These are phyloP conservation scores for Raddia guianensis DNA, from an alignment of 176 grass and related monocot species.

Conservation along the genomic window DNA sequence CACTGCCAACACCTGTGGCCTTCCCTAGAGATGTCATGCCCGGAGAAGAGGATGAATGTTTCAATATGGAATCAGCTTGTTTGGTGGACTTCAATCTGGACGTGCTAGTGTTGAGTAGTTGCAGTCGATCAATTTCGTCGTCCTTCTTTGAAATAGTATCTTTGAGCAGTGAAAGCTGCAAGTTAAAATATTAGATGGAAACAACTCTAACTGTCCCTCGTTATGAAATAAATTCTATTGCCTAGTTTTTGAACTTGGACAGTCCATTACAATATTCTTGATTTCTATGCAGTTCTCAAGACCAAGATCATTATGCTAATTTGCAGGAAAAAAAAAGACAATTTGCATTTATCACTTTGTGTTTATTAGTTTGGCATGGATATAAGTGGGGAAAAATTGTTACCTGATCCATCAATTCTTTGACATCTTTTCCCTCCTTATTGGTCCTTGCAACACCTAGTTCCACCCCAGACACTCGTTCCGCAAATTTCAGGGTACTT, in stretches of 20 bases:
- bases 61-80: conserved; percentile 47
- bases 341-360: conserved; percentile 11
- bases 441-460: conserved; percentile 69
- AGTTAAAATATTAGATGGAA: conserved; percentile 5
- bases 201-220: conserved; percentile 13
- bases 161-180: conserved; percentile 74
- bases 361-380: background rate
- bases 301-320: background rate
- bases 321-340: background rate
- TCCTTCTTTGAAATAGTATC: conserved; percentile 88
- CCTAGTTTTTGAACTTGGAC: conserved; percentile 27
- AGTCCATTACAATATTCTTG: conserved; percentile 7
- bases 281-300: conserved; percentile 23
- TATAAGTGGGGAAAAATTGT: background rate
- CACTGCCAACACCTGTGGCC: conserved; percentile 41
- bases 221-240: conserved; percentile 3
- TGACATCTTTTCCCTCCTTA: conserved; percentile 83
- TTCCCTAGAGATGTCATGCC: conserved; percentile 66
- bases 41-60: conserved; percentile 79
- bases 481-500: conserved; percentile 87
- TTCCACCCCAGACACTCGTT: conserved; percentile 83
- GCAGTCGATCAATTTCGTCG: conserved; percentile 67
- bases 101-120: conserved; percentile 47
- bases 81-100: conserved; percentile 43
- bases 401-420: conserved; percentile 83